Evolutionary conservation across 305 asterid genomes (phyloP), one percentile per base, ranked within the genome.

Genomic region (Andrographis paniculata): DNA sequence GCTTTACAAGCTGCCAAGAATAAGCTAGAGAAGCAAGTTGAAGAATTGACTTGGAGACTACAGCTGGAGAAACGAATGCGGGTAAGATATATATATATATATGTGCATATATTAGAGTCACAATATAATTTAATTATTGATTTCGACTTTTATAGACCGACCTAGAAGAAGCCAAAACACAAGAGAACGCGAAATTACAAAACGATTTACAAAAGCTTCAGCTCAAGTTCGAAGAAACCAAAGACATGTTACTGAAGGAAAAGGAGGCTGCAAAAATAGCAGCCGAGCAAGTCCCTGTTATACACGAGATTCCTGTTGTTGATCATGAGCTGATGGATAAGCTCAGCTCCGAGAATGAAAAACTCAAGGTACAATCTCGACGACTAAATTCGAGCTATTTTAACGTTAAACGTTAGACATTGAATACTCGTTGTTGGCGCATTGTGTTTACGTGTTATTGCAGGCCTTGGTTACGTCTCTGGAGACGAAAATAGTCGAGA

Each of bases 1-100:
- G 99, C 99, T 35, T 88, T 92, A 41, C 95, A 87, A 82, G 99
- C 99, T 74, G 99, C 99, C 56, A 92, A 92, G 78, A 92, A 87
- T 69, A 92, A 92, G 63, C 71, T 92, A 58, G 99, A 92, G 91
- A 92, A 92, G 84, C 95, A 87, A 76, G 97, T 92, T 66, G 99
- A 92, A 69, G 99, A 92, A 65, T 61, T 92, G 71, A 82, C 94
- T 47, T 92, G 99, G 99, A 84, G 99, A 75, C 59, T 92, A 44
- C 97, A 92, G 74, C 86, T 92, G 49, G 99, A 92, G 85, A 87
- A 87, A 65, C 92, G 99, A 63, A 92, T 92, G 87, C 81, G 97
- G 60, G 99, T 92, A 63, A 11, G 16, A 1, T 13, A 14, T 11
- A 35, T 2, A n/a, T n/a, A n/a, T n/a, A n/a, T n/a, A n/a, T n/a